Evolutionary conservation across 129 eudicot genomes (phyloP).

Genomic region (Erigeron canadensis): DNA sequence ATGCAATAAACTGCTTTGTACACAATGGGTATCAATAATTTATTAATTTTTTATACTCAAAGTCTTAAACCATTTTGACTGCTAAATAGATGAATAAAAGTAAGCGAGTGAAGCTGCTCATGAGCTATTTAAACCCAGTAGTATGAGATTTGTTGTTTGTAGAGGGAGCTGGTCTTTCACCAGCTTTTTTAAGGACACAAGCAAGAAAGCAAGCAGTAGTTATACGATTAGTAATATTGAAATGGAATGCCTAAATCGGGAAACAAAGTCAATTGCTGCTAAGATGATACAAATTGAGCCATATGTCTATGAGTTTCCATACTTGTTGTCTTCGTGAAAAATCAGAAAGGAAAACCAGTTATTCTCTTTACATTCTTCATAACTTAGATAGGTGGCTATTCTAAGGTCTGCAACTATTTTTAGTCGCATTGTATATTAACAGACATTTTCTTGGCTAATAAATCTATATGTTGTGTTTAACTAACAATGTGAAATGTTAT

Average conservation of each 20-base stretch:
- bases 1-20: too few species aligned
- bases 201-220: slow-evolving; percentile 63
- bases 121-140: too few species aligned
- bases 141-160: slow-evolving; percentile 82
- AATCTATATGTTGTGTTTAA: neutral
- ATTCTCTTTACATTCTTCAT: slow-evolving; percentile 6
- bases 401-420: slow-evolving; percentile 11
- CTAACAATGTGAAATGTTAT: neutral
- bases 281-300: slow-evolving; percentile 73
- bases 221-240: slow-evolving; percentile 50
- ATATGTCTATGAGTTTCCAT: slow-evolving; percentile 76
- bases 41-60: too few species aligned
- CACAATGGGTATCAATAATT: too few species aligned
- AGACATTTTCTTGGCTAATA: neutral
- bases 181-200: slow-evolving; percentile 77
- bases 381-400: neutral
- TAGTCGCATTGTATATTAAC: slow-evolving; percentile 24
- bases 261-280: slow-evolving; percentile 48
- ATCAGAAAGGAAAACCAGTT: neutral
- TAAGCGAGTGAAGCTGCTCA: too few species aligned
- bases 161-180: slow-evolving; percentile 97
- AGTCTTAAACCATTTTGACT: too few species aligned
- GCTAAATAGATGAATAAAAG: too few species aligned
- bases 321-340: slow-evolving; percentile 56
- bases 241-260: slow-evolving; percentile 79